Conservation (phyloP, 2,329 filamentous ascomycete species). For the Paraconiothyrium brasiliense region DNA sequence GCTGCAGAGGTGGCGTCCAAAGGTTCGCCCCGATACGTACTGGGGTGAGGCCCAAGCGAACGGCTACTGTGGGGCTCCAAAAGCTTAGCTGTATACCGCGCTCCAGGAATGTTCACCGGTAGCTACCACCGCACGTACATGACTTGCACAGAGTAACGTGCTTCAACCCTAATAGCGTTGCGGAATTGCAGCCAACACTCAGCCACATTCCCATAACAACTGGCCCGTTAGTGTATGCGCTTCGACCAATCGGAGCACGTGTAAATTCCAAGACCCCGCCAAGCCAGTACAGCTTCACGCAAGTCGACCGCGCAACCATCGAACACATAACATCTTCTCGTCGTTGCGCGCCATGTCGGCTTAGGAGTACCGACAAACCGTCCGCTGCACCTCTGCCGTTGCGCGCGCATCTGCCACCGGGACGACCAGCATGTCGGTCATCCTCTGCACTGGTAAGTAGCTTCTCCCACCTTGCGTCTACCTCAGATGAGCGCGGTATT, state of each 20-base stretch:
- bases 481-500: conserved; percentile 21
- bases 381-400: neutral
- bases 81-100: conserved; percentile 6
- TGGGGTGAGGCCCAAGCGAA: neutral
- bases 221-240: neutral
- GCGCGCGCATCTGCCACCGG: neutral
- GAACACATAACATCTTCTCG: conserved; percentile 1
- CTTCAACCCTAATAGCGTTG: neutral
- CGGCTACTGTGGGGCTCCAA: conserved; percentile 6
- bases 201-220: neutral
- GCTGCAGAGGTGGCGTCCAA: neutral
- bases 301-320: conserved; percentile 1
- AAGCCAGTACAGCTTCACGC: neutral
- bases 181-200: neutral
- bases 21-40: neutral
- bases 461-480: conserved; percentile 9
- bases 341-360: conserved; percentile 6
- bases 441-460: conserved; percentile 70
- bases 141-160: neutral
- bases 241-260: conserved; percentile 13
- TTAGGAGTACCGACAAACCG: neutral
- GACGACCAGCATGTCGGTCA: conserved; percentile 66
- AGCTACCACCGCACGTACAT: neutral
- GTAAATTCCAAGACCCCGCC: conserved; percentile 15
- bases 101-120: neutral